These are phyloP conservation scores for Wickerhamomyces bisporus DNA, from an alignment of 805 yeast genomes.

Conservation along the genomic window DNA sequence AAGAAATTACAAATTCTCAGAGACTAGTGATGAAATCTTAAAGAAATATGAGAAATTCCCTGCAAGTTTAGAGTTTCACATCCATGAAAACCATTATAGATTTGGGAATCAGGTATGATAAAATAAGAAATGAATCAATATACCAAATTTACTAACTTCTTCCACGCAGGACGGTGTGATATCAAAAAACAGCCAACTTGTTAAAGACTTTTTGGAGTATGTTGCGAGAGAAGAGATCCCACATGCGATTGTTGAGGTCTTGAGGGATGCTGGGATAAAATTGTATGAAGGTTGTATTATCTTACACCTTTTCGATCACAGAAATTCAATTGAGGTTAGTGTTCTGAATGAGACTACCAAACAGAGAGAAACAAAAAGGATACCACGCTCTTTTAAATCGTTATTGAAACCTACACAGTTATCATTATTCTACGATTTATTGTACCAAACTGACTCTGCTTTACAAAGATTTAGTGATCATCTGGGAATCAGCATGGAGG, in stretches of 20 bases:
- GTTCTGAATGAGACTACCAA: conserved; percentile 10
- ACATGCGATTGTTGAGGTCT: conserved; percentile 80
- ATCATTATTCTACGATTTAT: conserved; percentile 78
- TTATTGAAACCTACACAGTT: conserved; percentile 75
- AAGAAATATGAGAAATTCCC: conserved; percentile 72
- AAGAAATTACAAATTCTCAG: conserved; percentile 53
- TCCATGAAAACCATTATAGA: conserved; percentile 85
- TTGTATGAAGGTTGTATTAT: conserved; percentile 90
- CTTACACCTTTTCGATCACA: conserved; percentile 80
- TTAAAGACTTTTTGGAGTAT: conserved; percentile 73
- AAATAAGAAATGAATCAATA: no score
- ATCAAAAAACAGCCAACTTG: conserved; percentile 71
- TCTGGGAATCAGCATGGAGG: conserved; percentile 75
- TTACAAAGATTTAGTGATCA: conserved; percentile 65
- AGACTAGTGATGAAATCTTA: conserved; percentile 66
- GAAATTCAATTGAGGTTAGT: conserved; percentile 33
- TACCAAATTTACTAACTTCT: no score
- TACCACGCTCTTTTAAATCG: conserved; percentile 71
- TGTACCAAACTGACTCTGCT: conserved; percentile 78
- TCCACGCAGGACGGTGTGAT: conserved; percentile 84
- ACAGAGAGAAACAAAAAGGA: conserved; percentile 9
- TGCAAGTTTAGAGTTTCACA: conserved; percentile 83
- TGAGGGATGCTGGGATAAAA: conserved; percentile 78
- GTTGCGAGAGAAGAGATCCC: conserved; percentile 83
- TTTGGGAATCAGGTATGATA: conserved; percentile 92